Percentiles rank a stretch among this genome's conserved stretches.
Conservation (phyloP, 371 early-diverging fungal genomes). For the Mortierella sp. region DNA sequence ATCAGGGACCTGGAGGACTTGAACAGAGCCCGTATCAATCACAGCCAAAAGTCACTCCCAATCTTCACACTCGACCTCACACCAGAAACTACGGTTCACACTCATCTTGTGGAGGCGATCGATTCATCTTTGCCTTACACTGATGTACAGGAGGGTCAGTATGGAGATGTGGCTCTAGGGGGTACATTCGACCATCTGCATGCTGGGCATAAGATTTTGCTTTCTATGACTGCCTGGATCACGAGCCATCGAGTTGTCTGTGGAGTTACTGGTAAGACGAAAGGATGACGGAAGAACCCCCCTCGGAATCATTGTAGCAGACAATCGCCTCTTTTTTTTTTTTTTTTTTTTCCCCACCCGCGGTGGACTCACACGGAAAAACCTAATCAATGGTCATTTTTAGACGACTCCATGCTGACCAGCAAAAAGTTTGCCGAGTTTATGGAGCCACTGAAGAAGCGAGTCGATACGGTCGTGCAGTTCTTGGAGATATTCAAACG, state of each 20-base stretch:
- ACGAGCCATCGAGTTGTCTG: conserved; percentile 70
- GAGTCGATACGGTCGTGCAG: conserved; percentile 65
- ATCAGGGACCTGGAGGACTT: conserved; percentile 13
- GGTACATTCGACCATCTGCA: conserved; percentile 99
- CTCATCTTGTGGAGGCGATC: conserved; percentile 32
- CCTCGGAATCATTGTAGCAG: not conserved
- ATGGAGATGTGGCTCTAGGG: conserved; percentile 79
- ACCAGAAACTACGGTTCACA: conserved; percentile 9
- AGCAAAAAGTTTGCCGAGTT: conserved; percentile 76
- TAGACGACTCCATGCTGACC: conserved; percentile 72
- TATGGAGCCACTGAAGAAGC: conserved; percentile 76
- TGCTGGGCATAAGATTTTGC: conserved; percentile 92
- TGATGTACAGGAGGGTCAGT: conserved; percentile 24
- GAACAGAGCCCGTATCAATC: conserved; percentile 16
- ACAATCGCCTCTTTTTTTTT: not conserved
- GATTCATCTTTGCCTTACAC: conserved; percentile 26
- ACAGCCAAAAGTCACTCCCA: conserved; percentile 14
- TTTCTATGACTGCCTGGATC: conserved; percentile 84
- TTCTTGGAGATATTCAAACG: conserved; percentile 72
- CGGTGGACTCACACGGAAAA: too few relatives aligned
- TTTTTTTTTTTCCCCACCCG: conserved; percentile 1
- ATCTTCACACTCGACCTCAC: conserved; percentile 21
- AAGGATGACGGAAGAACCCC: not conserved
- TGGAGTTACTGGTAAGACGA: conserved; percentile 76
- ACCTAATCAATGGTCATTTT: conserved; percentile 1